Base-by-base conservation (phyloP, 352 stramenopile species). In the Pythium phragmiticola region DNA sequence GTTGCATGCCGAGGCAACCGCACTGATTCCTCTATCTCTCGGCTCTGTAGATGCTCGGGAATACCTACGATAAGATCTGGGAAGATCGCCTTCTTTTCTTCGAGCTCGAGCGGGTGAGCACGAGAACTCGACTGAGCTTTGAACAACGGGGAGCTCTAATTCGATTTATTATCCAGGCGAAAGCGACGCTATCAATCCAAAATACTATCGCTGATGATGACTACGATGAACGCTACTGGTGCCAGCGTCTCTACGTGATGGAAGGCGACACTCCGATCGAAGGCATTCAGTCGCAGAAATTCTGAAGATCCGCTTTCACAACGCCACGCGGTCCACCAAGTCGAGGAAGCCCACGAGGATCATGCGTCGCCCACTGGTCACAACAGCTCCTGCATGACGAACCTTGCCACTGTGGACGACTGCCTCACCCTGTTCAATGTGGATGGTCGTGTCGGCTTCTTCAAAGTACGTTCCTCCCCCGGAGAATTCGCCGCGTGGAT, bases 331-430 rank as follows among this genome's bases (percentile, higher is more conserved):
- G 47, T 89, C 74, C 14, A 82, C 70, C 33, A 98, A 73, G 65
- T 97, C 88, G 2, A 98, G 78, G 72, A 98, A 98, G 0, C 87
- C 95, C 21, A 98, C 93, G 57, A 98, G 75, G 41, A 98, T 92
- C 43, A 93, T 80, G 11, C 95, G 82, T 37, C 83, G 75, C 11
- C 95, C 95, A 7, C 67, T 68, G 0, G 90, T 87, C 28, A 98
- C 88, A 0, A 83, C 72, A 41, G 94, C 81, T 7, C 89, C 95
- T 42, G 90, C 95, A 66, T 98, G 95, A 12, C 96, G 77, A 33
- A 98, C 74, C 66, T 98, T 98, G 13, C 93, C 93, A 42, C 86
- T 97, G 73, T 98, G 95, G 11, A 97, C 82, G 21, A 88, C 86
- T 8, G 77, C 82, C 68, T 98, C 89, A 39, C 95, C 95, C 60